Base-by-base conservation (phyloP, 2,329 filamentous ascomycete genomes). In the Cordyceps cateniannulata region DNA sequence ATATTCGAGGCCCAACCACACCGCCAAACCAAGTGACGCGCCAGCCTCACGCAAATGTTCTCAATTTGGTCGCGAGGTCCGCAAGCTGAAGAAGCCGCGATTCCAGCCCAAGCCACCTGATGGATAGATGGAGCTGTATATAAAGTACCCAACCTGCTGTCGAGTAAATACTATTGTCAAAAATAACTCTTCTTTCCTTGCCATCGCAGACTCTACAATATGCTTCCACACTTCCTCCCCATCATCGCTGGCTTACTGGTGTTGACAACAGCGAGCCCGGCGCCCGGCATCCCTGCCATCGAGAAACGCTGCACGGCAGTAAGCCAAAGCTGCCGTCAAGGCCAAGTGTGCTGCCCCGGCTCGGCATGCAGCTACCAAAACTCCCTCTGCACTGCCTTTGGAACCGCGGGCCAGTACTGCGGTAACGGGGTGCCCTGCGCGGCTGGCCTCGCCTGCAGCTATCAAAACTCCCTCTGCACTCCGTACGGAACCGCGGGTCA, bases 401-500 rank as follows among this genome's bases (percentile, higher is more conserved):
- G 83, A 38, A 76, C 79, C 18, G 70, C 75, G 5, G 76, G 82
- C 18, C 69, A 73, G 55, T 75, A 85, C 56, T 53, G 50, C 8
- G 66, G 69, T 38, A 62, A 66, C 4, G 67, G 73, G 0, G 71
- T 79, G 25, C 65, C 73, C 2, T 59, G 55, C 24, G 45, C 22
- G 22, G 24, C 55, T 6, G 55, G 55, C 18, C 35, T 59, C 22
- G 55, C 5, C 1, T 59, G 55, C 47, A 59, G 55, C 35, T n/a
- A n/a, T n/a, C n/a, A n/a, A n/a, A 51, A 16, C 5, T 29, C 55
- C 55, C 32, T 32, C 35, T 59, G 55, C 55, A 59, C 47, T n/a
- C 55, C 55, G 1, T 59, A 44, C 24, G 45, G 47, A 45, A 59
- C 10, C 6, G 18, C 18, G 6, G 55, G 55, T 5, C 32, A 50